Percentiles rank a stretch among this genome's conserved stretches.
phyloP scores from a whole-genome alignment of 257 asterid genomes.

The Euphrasia confusa region DNA sequence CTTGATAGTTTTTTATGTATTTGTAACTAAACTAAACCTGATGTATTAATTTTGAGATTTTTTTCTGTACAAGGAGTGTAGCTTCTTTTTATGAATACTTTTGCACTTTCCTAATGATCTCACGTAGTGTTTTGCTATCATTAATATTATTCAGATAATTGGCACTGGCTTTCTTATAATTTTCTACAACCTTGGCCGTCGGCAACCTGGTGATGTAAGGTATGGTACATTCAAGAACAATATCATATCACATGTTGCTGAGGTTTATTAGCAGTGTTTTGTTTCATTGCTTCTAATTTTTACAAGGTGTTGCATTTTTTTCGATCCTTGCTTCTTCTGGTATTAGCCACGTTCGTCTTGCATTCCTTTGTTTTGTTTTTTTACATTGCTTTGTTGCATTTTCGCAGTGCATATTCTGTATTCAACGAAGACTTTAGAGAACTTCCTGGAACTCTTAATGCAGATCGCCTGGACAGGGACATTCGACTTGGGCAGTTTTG shows the following conservation, averaged over 20 bases:
- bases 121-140: constrained; percentile 12
- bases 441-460: constrained; percentile 91
- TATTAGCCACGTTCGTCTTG: no score
- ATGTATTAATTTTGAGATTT: neutral
- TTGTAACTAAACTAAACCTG: neutral
- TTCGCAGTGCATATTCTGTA: constrained; percentile 85
- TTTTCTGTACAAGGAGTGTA: neutral
- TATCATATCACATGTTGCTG: constrained; percentile 6
- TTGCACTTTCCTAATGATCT: constrained; percentile 10
- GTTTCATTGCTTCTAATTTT: constrained; percentile 6
- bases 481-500: constrained; percentile 77
- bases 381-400: constrained; percentile 1
- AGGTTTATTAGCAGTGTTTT: constrained; percentile 8
- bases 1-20: no score
- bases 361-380: no score
- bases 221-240: constrained; percentile 38
- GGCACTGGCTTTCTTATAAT: constrained; percentile 81
- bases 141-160: constrained; percentile 48
- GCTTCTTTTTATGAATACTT: constrained; percentile 14
- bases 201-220: constrained; percentile 89
- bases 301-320: neutral
- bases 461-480: constrained; percentile 87
- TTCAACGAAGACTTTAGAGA: constrained; percentile 92
- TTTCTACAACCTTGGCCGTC: constrained; percentile 83
- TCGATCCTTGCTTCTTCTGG: neutral